A percentile compares a stretch with the other conserved stretches of the same genome.
These are phyloP conservation scores for Benincasa hispida DNA, from an alignment of 306 rosid species.

Conservation along the genomic window DNA sequence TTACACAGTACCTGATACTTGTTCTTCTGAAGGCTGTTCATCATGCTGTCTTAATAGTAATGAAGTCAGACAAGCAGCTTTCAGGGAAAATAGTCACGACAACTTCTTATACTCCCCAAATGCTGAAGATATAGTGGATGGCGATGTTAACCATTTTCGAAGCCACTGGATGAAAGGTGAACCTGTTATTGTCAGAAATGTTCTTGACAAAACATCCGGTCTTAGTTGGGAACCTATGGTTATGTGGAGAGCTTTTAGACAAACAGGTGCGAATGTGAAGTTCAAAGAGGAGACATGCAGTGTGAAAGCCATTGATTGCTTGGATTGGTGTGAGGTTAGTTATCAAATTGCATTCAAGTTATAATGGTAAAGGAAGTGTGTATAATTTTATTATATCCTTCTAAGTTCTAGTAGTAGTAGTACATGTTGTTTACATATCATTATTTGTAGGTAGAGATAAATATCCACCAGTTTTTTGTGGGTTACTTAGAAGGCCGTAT, in stretches of 20 bases:
- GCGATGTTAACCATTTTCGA: conserved; percentile 27
- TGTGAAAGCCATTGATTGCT: conserved; percentile 32
- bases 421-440: not conserved
- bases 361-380: not conserved
- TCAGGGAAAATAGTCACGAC: conserved; percentile 17
- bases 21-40: conserved; percentile 20
- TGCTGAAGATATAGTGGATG: conserved; percentile 13
- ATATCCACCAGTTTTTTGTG: conserved; percentile 27
- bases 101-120: conserved; percentile 26
- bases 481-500: conserved; percentile 28
- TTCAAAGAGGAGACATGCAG: conserved; percentile 33
- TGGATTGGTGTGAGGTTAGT: conserved; percentile 37
- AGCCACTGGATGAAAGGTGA: conserved; percentile 33
- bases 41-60: conserved; percentile 17
- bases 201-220: conserved; percentile 36
- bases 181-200: conserved; percentile 33
- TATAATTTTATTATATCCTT: not conserved
- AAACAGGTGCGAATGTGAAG: conserved; percentile 25
- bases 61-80: conserved; percentile 26
- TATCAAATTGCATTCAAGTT: not conserved
- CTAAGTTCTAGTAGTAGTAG: not conserved
- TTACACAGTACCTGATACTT: conserved; percentile 9
- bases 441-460: conserved; percentile 26
- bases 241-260: conserved; percentile 40
- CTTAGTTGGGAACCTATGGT: conserved; percentile 50